phyloP scores from a whole-genome alignment of 352 stramenopile genomes.

The Thalassiosira mediterranea region DNA sequence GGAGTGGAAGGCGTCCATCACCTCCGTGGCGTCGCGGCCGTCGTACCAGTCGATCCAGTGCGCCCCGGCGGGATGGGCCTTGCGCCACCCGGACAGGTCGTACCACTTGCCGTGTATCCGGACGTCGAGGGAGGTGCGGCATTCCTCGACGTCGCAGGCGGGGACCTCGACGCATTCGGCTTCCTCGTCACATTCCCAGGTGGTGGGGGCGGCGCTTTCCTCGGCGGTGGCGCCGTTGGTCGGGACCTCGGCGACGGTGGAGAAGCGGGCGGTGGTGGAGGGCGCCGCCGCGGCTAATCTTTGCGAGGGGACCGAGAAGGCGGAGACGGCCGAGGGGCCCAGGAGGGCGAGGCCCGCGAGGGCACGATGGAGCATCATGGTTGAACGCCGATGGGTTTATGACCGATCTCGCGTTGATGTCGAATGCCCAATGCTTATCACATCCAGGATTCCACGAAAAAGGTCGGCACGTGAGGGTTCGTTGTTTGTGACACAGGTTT shows the following conservation, averaged over 20 bases:
- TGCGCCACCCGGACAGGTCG: slow-evolving; percentile 83
- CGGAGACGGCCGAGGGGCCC: slow-evolving; percentile 2
- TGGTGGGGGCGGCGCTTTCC: slow-evolving; percentile 8
- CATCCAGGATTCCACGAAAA: no score
- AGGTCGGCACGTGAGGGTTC: no score
- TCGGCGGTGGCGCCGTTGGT: background rate
- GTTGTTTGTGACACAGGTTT: no score
- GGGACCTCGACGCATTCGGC: slow-evolving; percentile 67
- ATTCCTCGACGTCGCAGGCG: slow-evolving; percentile 62
- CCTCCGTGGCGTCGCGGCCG: slow-evolving; percentile 84
- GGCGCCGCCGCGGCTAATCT: slow-evolving; percentile 4
- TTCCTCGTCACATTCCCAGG: slow-evolving; percentile 75
- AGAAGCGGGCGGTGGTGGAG: slow-evolving; percentile 28
- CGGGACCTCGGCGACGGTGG: slow-evolving; percentile 13
- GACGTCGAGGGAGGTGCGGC: slow-evolving; percentile 73
- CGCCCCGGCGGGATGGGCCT: slow-evolving; percentile 80
- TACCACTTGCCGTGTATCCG: slow-evolving; percentile 83
- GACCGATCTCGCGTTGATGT: background rate
- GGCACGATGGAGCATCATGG: slow-evolving; percentile 29
- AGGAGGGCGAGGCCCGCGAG: slow-evolving; percentile 13
- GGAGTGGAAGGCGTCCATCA: slow-evolving; percentile 86
- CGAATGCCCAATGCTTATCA: background rate
- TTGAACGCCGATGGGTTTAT: background rate
- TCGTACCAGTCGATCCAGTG: slow-evolving; percentile 87
- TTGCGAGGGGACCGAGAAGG: slow-evolving; percentile 26